Percentiles rank a stretch among this genome's conserved stretches.
Conservation (phyloP, 768 basidiomycete genomes). For the Neoboletus magnificus region DNA sequence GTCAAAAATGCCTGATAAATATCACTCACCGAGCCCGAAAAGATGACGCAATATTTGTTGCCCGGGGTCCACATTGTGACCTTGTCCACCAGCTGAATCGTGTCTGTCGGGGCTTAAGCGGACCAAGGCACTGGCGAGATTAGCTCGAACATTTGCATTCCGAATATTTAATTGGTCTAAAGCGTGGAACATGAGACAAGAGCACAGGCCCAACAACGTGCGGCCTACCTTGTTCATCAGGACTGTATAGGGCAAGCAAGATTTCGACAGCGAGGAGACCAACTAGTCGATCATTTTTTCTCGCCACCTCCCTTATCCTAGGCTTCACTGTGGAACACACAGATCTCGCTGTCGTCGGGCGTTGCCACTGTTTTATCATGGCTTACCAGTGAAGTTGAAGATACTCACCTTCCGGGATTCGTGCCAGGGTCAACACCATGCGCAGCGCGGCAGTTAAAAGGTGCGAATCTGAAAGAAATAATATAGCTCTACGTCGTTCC, state of each 20-base stretch:
- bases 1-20: background rate
- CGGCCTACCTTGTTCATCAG: conserved; percentile 1
- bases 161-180: conserved; percentile 9
- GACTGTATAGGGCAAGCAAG: conserved; percentile 11
- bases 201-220: background rate
- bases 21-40: conserved; percentile 19
- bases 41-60: conserved; percentile 5
- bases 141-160: conserved; percentile 11
- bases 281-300: conserved; percentile 3
- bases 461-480: no score
- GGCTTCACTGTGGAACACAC: conserved; percentile 7
- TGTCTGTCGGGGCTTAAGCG: background rate
- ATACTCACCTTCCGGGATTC: conserved; percentile 15
- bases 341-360: background rate
- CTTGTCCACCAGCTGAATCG: background rate
- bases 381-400: background rate
- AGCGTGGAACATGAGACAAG: background rate
- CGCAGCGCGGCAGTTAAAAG: no score
- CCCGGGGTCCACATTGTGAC: background rate
- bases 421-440: no score
- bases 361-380: background rate
- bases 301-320: conserved; percentile 15
- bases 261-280: conserved; percentile 24
- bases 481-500: background rate
- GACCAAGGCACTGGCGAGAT: conserved; percentile 17